Conservation (phyloP, 2,329 filamentous ascomycete genomes). For the Colletotrichum magnum region DNA sequence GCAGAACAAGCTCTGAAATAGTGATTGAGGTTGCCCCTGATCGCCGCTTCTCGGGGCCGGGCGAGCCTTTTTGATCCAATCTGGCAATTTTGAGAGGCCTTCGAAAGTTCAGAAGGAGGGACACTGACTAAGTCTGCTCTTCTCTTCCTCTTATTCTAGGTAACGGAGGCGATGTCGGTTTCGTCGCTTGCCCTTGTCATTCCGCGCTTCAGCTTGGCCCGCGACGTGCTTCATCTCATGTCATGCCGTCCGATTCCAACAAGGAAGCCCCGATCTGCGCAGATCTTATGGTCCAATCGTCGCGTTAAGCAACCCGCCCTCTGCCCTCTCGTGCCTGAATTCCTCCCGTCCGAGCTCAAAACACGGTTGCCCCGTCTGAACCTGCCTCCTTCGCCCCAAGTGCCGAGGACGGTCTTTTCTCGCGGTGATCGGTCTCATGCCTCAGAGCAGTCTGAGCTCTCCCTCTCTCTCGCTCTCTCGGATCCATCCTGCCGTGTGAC, state of each 20-base stretch:
- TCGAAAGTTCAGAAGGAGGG: no score
- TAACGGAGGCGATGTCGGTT: neutral
- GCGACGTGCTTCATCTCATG: slow-evolving; percentile 33
- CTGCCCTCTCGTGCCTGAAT: slow-evolving; percentile 5
- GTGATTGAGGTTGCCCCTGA: neutral
- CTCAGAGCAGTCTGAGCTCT: slow-evolving; percentile 12
- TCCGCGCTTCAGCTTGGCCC: slow-evolving; percentile 17
- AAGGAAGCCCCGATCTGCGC: slow-evolving; percentile 10
- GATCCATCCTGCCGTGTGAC: neutral
- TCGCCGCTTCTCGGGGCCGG: neutral
- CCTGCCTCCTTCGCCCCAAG: slow-evolving; percentile 9
- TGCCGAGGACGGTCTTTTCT: neutral
- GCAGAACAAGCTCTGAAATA: neutral
- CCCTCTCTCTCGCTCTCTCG: neutral
- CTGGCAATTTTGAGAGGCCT: neutral
- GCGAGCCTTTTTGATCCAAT: neutral
- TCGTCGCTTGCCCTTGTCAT: slow-evolving; percentile 4
- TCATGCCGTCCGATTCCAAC: slow-evolving; percentile 27
- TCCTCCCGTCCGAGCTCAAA: slow-evolving; percentile 29
- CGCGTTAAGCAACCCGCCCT: neutral
- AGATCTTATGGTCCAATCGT: slow-evolving; percentile 31
- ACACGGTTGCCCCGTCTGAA: slow-evolving; percentile 31
- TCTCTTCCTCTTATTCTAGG: neutral
- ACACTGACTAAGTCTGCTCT: neutral
- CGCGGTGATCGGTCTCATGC: slow-evolving; percentile 1